Conservation (phyloP, 805 yeast genomes). For the Wickerhamiella azymoides region DNA sequence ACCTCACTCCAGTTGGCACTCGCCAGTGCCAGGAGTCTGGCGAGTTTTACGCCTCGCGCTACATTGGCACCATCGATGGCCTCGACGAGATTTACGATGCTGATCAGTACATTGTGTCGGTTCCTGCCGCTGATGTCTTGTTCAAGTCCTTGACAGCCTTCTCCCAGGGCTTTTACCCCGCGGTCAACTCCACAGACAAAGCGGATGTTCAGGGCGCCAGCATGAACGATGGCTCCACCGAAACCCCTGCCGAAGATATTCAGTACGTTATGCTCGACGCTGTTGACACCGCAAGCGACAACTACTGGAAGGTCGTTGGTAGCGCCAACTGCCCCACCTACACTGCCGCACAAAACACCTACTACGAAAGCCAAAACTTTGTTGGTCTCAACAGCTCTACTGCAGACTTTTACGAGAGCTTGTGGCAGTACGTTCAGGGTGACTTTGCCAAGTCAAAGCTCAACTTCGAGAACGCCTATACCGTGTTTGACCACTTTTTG, state of each 20-base stretch:
- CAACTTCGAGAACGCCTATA: slow-evolving; percentile 30
- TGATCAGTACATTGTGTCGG: slow-evolving; percentile 29
- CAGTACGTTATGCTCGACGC: slow-evolving; percentile 33
- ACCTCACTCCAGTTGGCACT: slow-evolving; percentile 34
- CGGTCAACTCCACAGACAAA: slow-evolving; percentile 22
- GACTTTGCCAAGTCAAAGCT: slow-evolving; percentile 21
- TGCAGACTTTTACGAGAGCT: slow-evolving; percentile 28
- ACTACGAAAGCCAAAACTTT: slow-evolving; percentile 24
- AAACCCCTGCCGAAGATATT: slow-evolving; percentile 32
- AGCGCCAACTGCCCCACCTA: slow-evolving; percentile 31
- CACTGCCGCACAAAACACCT: slow-evolving; percentile 25
- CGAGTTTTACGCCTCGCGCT: slow-evolving; percentile 30
- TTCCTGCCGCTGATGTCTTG: slow-evolving; percentile 28
- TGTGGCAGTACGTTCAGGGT: slow-evolving; percentile 21
- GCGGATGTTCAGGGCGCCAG: slow-evolving; percentile 17
- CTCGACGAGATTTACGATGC: slow-evolving; percentile 23
- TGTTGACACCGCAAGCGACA: slow-evolving; percentile 26
- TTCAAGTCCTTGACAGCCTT: slow-evolving; percentile 32
- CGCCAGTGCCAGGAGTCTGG: slow-evolving; percentile 29
- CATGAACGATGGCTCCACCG: slow-evolving; percentile 31
- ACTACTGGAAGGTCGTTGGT: slow-evolving; percentile 32
- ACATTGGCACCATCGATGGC: slow-evolving; percentile 24
- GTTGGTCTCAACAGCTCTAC: slow-evolving; percentile 26
- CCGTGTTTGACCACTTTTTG: slow-evolving; percentile 30
- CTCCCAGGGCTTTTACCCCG: slow-evolving; percentile 37